Percentiles rank a stretch among this genome's conserved stretches.
These are phyloP conservation scores for Penicillium sp. DNA, from an alignment of 2,329 filamentous ascomycete genomes.

Conservation along the genomic window DNA sequence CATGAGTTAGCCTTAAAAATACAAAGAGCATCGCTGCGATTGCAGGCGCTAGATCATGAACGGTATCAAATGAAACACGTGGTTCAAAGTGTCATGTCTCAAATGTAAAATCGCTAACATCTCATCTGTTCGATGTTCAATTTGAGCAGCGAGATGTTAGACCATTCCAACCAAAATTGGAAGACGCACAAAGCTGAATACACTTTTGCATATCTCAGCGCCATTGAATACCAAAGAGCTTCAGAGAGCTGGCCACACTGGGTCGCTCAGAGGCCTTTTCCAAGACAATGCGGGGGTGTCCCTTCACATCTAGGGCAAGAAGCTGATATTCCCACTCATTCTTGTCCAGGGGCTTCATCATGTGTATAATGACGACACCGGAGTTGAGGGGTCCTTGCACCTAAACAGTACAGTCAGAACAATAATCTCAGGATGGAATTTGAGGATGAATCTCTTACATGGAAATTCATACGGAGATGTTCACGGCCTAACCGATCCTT, in stretches of 20 bases:
- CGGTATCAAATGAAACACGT: not conserved
- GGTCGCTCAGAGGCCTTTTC: constrained; percentile 49
- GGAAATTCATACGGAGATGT: constrained; percentile 83
- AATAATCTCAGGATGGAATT: too few species aligned
- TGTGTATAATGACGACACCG: constrained; percentile 76
- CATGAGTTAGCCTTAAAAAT: constrained; percentile 11
- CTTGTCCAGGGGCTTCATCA: constrained; percentile 69
- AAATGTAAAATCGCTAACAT: not conserved
- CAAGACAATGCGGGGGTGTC: constrained; percentile 54
- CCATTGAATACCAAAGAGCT: constrained; percentile 56
- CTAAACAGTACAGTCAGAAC: constrained; percentile 44
- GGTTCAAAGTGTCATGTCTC: not conserved
- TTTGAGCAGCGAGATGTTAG: not conserved
- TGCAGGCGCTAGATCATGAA: not conserved
- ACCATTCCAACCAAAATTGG: not conserved
- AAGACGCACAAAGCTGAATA: not conserved
- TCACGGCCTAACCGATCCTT: constrained; percentile 77
- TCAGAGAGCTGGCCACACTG: constrained; percentile 50
- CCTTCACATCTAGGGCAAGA: constrained; percentile 78
- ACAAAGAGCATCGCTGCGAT: constrained; percentile 10
- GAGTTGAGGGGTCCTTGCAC: constrained; percentile 76
- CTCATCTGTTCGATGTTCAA: not conserved
- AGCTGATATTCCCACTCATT: constrained; percentile 77
- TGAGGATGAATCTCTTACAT: constrained; percentile 56
- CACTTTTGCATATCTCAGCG: constrained; percentile 29